Percentiles rank a stretch among this genome's conserved stretches.
Conservation (phyloP, 2,329 filamentous ascomycete species). For the Claviceps digitariae region DNA sequence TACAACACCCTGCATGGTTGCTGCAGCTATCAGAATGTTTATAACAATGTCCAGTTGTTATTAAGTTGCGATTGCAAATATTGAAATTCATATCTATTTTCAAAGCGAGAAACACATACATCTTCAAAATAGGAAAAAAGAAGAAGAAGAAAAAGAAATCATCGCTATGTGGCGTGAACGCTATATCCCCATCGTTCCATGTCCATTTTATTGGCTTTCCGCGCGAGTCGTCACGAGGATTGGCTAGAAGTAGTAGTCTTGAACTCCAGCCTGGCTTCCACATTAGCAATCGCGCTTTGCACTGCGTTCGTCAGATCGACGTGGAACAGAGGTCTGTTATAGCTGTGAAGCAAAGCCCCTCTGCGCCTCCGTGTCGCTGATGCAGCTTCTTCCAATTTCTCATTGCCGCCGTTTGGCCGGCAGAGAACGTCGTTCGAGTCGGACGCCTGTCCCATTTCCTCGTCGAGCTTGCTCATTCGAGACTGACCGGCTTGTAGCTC, state of each 20-base stretch:
- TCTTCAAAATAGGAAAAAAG: too few relatives aligned
- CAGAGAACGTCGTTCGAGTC: background rate
- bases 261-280: constrained; percentile 39
- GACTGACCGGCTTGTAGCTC: constrained; percentile 4
- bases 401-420: constrained; percentile 21
- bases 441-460: constrained; percentile 23
- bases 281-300: constrained; percentile 73
- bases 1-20: background rate
- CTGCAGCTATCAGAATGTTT: background rate
- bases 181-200: background rate
- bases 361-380: constrained; percentile 25
- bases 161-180: too few relatives aligned
- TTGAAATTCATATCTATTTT: background rate
- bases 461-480: constrained; percentile 12
- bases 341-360: constrained; percentile 61
- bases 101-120: background rate
- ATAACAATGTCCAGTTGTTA: background rate
- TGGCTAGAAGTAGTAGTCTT: constrained; percentile 1
- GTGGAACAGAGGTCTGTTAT: constrained; percentile 87
- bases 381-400: constrained; percentile 21
- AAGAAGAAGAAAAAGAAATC: too few relatives aligned
- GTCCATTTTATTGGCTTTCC: background rate
- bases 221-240: background rate
- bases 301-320: constrained; percentile 81
- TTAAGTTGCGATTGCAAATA: background rate